Evolutionary conservation across 305 asterid species (phyloP).

Genomic region (Fraxinus velutina): DNA sequence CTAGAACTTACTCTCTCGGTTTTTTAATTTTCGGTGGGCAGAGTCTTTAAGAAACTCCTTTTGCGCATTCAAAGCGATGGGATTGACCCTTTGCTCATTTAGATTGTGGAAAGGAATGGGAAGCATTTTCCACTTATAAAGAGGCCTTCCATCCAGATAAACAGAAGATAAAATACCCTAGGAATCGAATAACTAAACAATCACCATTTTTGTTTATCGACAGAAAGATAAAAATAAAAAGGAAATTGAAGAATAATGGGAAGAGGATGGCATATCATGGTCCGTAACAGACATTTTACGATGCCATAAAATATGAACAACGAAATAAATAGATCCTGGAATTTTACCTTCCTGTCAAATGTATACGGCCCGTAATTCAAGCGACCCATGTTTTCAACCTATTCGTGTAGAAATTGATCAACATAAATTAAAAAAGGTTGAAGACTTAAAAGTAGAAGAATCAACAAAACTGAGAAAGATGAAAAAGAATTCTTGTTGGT

Average conservation of each 20-base stretch:
- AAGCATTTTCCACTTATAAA: constrained; percentile 69
- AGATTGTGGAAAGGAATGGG: constrained; percentile 61
- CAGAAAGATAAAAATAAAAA: not conserved
- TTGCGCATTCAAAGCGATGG: constrained; percentile 33
- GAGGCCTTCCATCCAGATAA: constrained; percentile 53
- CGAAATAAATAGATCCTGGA: constrained; percentile 11
- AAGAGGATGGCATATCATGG: not conserved
- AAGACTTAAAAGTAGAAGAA: not conserved
- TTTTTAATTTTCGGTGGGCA: constrained; percentile 27
- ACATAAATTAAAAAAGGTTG: constrained; percentile 2
- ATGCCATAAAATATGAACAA: not conserved
- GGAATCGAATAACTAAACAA: constrained; percentile 29
- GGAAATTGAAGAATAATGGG: not conserved
- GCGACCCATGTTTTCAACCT: constrained; percentile 99
- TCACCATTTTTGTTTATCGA: not conserved
- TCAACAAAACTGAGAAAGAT: not conserved
- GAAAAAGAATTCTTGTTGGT: not conserved
- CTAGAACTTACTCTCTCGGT: constrained; percentile 37
- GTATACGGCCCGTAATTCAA: constrained; percentile 72
- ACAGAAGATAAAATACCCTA: constrained; percentile 88
- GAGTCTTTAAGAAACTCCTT: constrained; percentile 23
- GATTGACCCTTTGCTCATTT: constrained; percentile 40
- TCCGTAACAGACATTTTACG: not conserved
- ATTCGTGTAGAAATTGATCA: constrained; percentile 20
- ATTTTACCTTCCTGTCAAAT: constrained; percentile 75